Conservation (phyloP, 768 basidiomycete species). For the Tylopilus intermedius region DNA sequence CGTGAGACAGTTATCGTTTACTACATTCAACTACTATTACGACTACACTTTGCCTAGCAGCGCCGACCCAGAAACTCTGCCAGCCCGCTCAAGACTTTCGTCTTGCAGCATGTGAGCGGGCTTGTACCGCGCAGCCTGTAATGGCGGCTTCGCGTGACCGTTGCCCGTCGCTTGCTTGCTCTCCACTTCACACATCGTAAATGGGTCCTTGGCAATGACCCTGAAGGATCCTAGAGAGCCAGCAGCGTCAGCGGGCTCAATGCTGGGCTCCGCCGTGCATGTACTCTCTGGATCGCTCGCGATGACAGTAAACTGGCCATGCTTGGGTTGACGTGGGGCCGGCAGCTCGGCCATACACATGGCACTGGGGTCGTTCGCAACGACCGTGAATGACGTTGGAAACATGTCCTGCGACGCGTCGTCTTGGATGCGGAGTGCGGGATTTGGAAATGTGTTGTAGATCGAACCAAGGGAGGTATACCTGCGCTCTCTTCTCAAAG, state of each 20-base stretch:
- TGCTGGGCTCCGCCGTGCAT: slow-evolving; percentile 15
- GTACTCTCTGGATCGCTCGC: slow-evolving; percentile 17
- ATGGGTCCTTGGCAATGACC: slow-evolving; percentile 22
- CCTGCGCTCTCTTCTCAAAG: slow-evolving; percentile 36
- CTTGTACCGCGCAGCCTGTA: slow-evolving; percentile 41
- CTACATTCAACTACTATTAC: neutral
- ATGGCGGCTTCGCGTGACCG: neutral
- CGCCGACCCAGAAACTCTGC: slow-evolving; percentile 40
- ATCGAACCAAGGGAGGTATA: slow-evolving; percentile 97
- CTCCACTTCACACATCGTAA: slow-evolving; percentile 16
- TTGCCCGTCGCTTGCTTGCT: neutral
- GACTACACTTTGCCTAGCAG: slow-evolving; percentile 9
- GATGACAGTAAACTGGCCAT: slow-evolving; percentile 13
- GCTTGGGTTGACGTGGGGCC: neutral
- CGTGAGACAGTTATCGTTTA: neutral
- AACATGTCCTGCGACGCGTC: slow-evolving; percentile 8
- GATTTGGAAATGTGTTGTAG: slow-evolving; percentile 91
- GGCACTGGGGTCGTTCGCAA: slow-evolving; percentile 19
- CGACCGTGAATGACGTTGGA: slow-evolving; percentile 19
- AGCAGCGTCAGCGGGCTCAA: neutral
- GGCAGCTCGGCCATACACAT: slow-evolving; percentile 15
- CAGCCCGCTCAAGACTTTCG: slow-evolving; percentile 67
- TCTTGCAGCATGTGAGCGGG: slow-evolving; percentile 83
- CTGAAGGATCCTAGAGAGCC: slow-evolving; percentile 9
- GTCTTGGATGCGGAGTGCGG: slow-evolving; percentile 52